phyloP scores from a whole-genome alignment of 768 basidiomycete genomes.

The Suillus tomentosus region DNA sequence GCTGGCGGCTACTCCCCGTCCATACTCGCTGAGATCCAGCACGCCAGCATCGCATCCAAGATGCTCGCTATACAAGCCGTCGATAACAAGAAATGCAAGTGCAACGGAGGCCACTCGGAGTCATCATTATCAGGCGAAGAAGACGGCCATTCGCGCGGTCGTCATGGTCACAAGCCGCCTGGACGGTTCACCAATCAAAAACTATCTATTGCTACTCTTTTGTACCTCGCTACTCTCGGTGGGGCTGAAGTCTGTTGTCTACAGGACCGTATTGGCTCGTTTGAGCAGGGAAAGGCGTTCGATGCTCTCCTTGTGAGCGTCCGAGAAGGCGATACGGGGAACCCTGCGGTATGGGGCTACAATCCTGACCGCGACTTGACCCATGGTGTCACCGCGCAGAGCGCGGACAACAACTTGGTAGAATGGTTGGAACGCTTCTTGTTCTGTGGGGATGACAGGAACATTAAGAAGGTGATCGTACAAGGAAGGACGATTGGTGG shows the following conservation, averaged over 20 bases:
- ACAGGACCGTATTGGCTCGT: constrained; percentile 69
- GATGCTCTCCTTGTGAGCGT: constrained; percentile 82
- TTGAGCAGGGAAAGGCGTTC: constrained; percentile 81
- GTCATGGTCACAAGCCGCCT: background rate
- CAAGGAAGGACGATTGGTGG: constrained; percentile 82
- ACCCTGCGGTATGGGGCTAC: constrained; percentile 56
- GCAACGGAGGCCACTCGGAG: background rate
- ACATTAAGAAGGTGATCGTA: constrained; percentile 81
- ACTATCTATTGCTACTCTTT: constrained; percentile 70
- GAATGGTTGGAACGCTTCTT: constrained; percentile 78
- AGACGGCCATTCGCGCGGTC: constrained; percentile 11
- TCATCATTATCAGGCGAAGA: background rate
- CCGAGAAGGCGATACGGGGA: constrained; percentile 47
- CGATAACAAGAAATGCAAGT: constrained; percentile 15
- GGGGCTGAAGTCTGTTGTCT: constrained; percentile 85
- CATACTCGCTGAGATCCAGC: constrained; percentile 72
- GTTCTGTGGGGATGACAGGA: constrained; percentile 86
- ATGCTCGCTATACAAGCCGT: constrained; percentile 55
- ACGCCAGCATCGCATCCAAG: constrained; percentile 82
- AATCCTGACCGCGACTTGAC: constrained; percentile 29
- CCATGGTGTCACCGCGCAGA: constrained; percentile 33
- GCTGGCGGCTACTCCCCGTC: constrained; percentile 87
- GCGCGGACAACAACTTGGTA: constrained; percentile 42
- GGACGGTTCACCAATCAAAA: constrained; percentile 54
- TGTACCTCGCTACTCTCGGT: constrained; percentile 91